Conservation (phyloP, 306 rosid species). For the Gastrolobium villosum region DNA sequence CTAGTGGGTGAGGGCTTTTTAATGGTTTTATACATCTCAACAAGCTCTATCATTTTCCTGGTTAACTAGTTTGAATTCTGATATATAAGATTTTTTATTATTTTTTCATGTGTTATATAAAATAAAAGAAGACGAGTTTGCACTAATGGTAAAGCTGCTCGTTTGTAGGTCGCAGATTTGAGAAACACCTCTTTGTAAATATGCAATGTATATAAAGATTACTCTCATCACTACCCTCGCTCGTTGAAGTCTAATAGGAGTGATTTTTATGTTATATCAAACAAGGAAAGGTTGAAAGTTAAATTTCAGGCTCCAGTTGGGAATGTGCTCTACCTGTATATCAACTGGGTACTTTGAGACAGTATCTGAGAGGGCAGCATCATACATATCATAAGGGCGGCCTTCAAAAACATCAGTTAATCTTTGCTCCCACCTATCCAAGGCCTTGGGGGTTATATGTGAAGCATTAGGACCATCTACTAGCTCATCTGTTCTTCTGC, state of each 20-base stretch:
- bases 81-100: not conserved
- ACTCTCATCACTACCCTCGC: too few relatives aligned
- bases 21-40: too few relatives aligned
- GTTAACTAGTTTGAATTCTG: conserved; percentile 5
- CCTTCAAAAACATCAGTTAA: conserved; percentile 78
- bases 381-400: conserved; percentile 92
- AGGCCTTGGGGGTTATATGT: conserved; percentile 91
- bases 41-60: not conserved
- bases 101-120: not conserved
- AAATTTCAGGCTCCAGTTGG: not conserved
- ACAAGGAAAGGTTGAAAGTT: not conserved
- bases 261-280: not conserved
- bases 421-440: conserved; percentile 92
- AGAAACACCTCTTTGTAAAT: too few relatives aligned
- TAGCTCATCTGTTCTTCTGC: conserved; percentile 95
- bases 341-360: conserved; percentile 87
- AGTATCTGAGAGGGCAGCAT: conserved; percentile 91
- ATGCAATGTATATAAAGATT: too few relatives aligned
- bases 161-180: too few relatives aligned
- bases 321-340: conserved; percentile 69
- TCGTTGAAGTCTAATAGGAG: too few relatives aligned
- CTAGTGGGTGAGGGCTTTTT: too few relatives aligned
- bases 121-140: too few relatives aligned
- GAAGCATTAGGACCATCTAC: conserved; percentile 98
- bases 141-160: too few relatives aligned